These are phyloP conservation scores for Metschnikowia lunata DNA, from an alignment of 805 yeast species.

Conservation along the genomic window DNA sequence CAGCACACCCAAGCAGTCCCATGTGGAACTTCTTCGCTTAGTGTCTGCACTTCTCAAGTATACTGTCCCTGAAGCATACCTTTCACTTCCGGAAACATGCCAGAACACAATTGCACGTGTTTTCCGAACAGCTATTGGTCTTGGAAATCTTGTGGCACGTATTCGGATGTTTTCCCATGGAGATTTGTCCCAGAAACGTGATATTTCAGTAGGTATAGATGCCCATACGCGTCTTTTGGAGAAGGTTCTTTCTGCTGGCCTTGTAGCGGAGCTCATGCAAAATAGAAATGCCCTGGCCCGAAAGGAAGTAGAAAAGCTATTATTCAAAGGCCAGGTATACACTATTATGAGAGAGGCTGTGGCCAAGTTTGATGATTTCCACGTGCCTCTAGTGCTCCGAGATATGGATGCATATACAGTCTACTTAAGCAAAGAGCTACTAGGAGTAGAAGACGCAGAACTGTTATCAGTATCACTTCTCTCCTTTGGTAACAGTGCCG, in stretches of 20 bases:
- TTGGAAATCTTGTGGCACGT: conserved; percentile 27
- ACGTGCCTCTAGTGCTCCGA: conserved; percentile 12
- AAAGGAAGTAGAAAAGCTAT: conserved; percentile 35
- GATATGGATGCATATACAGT: conserved; percentile 20
- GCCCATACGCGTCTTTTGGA: conserved; percentile 14
- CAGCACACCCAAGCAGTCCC: neutral
- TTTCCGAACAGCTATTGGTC: conserved; percentile 26
- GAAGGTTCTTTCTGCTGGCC: conserved; percentile 15
- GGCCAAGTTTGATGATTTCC: conserved; percentile 7
- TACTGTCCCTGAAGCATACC: conserved; percentile 32
- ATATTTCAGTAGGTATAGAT: conserved; percentile 2
- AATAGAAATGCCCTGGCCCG: conserved; percentile 10
- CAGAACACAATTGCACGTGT: conserved; percentile 8
- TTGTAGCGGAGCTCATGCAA: conserved; percentile 11
- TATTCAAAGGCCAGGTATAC: conserved; percentile 31
- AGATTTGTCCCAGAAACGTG: conserved; percentile 13
- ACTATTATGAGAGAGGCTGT: conserved; percentile 24
- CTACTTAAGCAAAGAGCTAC: conserved; percentile 20
- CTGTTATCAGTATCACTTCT: conserved; percentile 21
- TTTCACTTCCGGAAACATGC: conserved; percentile 14
- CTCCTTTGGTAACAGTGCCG: conserved; percentile 18
- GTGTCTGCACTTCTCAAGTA: conserved; percentile 25
- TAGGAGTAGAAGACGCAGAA: conserved; percentile 13
- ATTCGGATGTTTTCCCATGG: conserved; percentile 7
- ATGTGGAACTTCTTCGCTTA: conserved; percentile 13